Percentiles rank a stretch among this genome's conserved stretches.
These are phyloP conservation scores for Fraxinus nigra DNA, from an alignment of 305 asterid genomes.

Conservation along the genomic window DNA sequence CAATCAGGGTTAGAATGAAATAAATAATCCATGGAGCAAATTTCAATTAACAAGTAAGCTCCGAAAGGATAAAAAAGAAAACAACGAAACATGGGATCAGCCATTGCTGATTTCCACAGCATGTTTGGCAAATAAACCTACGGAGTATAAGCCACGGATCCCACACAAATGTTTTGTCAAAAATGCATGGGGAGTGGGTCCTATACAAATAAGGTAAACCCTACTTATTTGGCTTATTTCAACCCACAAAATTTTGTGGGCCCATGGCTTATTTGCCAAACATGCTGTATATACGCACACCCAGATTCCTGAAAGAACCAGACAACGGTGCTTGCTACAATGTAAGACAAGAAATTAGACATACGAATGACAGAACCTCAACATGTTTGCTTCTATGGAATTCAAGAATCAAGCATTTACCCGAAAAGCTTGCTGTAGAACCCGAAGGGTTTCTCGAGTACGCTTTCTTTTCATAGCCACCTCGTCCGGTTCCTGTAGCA, in stretches of 20 bases:
- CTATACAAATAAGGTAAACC: neutral
- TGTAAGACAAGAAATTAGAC: neutral
- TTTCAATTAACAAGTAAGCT: neutral
- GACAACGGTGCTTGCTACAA: neutral
- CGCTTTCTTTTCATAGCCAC: constrained; percentile 69
- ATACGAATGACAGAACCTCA: neutral
- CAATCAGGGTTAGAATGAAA: neutral
- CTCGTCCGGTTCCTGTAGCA: constrained; percentile 88
- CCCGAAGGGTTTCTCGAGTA: constrained; percentile 63
- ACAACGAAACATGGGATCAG: neutral
- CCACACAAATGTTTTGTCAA: neutral
- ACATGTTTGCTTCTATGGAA: neutral
- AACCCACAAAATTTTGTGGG: neutral
- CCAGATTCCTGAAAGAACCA: neutral
- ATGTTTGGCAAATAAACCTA: neutral
- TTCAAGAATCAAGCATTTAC: constrained; percentile 39
- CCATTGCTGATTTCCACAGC: neutral
- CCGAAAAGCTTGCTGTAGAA: constrained; percentile 76
- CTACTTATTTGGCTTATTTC: neutral
- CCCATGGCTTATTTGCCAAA: neutral
- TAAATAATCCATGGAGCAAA: neutral
- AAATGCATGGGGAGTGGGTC: neutral
- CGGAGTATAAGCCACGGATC: neutral
- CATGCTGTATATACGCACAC: neutral
- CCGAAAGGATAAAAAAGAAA: no score